Percentiles rank a stretch among this genome's conserved stretches.
Evolutionary conservation across 2,329 filamentous ascomycete species (phyloP).

Genomic region (Aureobasidium subglaciale): DNA sequence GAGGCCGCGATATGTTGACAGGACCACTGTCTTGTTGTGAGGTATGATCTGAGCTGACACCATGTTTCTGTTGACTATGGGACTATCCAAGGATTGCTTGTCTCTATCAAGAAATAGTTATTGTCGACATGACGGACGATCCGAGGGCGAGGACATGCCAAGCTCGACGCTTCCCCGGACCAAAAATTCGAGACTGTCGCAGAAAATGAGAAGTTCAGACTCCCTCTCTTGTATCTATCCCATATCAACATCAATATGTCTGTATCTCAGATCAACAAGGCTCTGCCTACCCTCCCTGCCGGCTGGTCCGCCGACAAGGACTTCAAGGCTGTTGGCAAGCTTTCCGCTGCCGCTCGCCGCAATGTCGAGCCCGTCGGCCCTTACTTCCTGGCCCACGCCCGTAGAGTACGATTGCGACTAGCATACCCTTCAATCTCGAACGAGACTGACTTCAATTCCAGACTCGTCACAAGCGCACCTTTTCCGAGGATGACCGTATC

Average conservation of each 20-base stretch:
- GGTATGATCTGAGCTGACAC: not conserved
- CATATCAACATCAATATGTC: slow-evolving; percentile 48
- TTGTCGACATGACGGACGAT: not conserved
- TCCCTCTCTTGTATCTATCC: not conserved
- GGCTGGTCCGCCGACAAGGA: slow-evolving; percentile 86
- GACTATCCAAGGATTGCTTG: not conserved
- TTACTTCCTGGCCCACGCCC: slow-evolving; percentile 95
- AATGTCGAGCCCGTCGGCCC: slow-evolving; percentile 94
- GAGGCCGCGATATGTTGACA: slow-evolving; percentile 72
- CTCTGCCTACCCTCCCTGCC: slow-evolving; percentile 67
- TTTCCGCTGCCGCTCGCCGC: slow-evolving; percentile 72
- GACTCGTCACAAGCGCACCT: slow-evolving; percentile 88
- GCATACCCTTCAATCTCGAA: not conserved
- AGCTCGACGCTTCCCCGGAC: not conserved
- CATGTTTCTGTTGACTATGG: not conserved
- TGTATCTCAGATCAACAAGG: slow-evolving; percentile 54
- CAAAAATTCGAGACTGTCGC: slow-evolving; percentile 10
- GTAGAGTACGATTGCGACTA: slow-evolving; percentile 52
- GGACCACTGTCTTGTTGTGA: slow-evolving; percentile 48
- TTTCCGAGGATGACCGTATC: slow-evolving; percentile 96
- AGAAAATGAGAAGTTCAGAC: not conserved
- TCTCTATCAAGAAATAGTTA: not conserved
- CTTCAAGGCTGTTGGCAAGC: slow-evolving; percentile 74
- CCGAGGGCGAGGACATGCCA: not conserved
- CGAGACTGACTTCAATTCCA: not conserved